Evolutionary conservation across 495 filamentous ascomycete species (phyloP), one percentile per base, ranked within the genome.

Genomic region (Tirmania nivea): DNA sequence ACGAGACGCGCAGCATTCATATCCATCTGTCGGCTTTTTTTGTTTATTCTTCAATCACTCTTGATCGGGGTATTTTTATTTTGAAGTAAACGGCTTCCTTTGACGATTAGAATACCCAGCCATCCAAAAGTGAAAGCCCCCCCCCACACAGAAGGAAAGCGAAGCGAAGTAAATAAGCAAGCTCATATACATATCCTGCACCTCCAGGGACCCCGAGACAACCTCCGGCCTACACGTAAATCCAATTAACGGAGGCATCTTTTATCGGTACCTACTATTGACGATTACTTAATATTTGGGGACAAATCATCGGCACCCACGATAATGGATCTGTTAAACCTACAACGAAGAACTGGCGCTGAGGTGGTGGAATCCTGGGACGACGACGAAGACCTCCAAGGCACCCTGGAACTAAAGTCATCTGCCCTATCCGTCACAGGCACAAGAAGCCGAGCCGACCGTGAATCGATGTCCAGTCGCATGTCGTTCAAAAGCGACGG

Each of bases 331-430:
- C 39, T 45, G 0, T 45, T 19, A 2, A 14, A 14, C 39, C 12
- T 45, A 45, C 39, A 45, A 14, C 39, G 39, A 45, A 3, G 39
- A 19, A 45, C 39, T 45, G 39, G 14, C 17, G 17, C 14, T 19
- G 39, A 14, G 5, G 39, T 45, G 17, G 39, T 64, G 59, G 62
- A 64, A 53, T 64, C 57, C 57, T 64, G 62, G 62, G 62, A 64
- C 54, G 62, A 64, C 49, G 62, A 64, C 62, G 61, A 61, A 37
- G 62, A 64, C 58, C 63, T 64, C 59, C 61, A 53, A 36, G 62
- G 60, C 53, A 37, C 63, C 42, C 61, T 58, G 52, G 57, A 52
- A 20, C 36, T 56, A 34, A 21, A 52, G 56, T 55, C 60, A 58
- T 55, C 56, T 57, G 45, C 56, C 34, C 50, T 55, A 55, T 51